Percentiles rank a stretch among this genome's conserved stretches.
Conservation (phyloP, 2,329 filamentous ascomycete species). For the Dactylonectria estremocensis region DNA sequence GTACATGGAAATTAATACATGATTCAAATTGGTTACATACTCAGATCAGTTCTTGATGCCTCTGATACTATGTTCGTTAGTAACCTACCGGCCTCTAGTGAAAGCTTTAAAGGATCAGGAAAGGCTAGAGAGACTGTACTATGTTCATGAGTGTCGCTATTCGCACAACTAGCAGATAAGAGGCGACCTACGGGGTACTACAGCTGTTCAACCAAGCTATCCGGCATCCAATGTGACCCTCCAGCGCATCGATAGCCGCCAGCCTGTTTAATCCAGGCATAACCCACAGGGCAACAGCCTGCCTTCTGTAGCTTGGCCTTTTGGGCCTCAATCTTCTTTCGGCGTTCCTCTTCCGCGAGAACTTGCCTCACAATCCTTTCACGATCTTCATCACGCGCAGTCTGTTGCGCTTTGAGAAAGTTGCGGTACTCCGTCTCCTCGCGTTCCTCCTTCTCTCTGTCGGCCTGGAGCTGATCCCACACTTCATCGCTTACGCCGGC, state of each 20-base stretch:
- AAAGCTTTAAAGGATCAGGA: too few species aligned
- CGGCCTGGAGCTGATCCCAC: slow-evolving; percentile 73
- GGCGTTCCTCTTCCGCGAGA: slow-evolving; percentile 53
- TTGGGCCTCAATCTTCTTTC: slow-evolving; percentile 56
- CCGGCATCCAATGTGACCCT: slow-evolving; percentile 66
- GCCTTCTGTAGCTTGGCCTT: slow-evolving; percentile 65
- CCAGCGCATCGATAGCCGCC: slow-evolving; percentile 75
- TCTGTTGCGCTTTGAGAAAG: slow-evolving; percentile 50
- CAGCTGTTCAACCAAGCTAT: slow-evolving; percentile 32
- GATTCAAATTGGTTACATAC: not conserved
- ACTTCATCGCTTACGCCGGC: slow-evolving; percentile 70
- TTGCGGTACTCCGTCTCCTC: slow-evolving; percentile 56
- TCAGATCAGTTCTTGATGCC: not conserved
- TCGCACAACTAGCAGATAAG: not conserved
- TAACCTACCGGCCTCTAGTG: too few species aligned
- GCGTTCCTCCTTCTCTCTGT: slow-evolving; percentile 58
- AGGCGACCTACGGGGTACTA: too few species aligned
- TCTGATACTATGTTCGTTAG: too few species aligned
- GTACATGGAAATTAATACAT: not conserved
- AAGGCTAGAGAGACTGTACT: too few species aligned
- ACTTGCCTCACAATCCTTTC: slow-evolving; percentile 34
- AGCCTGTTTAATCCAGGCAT: slow-evolving; percentile 71
- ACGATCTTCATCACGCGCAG: slow-evolving; percentile 56
- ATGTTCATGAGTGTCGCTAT: not conserved
- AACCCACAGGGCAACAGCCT: slow-evolving; percentile 72